Base-by-base conservation (phyloP, 1,284 basidiomycete genomes). In the Abortiporus biennis region DNA sequence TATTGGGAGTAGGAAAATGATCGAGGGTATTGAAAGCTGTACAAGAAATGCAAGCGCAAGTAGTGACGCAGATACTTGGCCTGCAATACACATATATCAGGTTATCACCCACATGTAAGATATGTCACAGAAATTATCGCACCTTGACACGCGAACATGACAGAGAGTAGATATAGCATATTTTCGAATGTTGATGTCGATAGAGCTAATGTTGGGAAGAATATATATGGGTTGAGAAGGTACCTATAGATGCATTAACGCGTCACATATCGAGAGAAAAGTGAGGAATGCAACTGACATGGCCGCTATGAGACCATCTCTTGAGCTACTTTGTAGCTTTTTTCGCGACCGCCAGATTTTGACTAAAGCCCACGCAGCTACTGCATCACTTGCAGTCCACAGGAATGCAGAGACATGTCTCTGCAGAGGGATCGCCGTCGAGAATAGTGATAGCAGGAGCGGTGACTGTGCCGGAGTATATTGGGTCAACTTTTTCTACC, bases 191-290 rank as follows among this genome's bases (percentile, higher is more conserved):
- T 74, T 0, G 88, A 83, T 0, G 89, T 89, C 0, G 92, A 94
- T 6, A 82, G 65, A 0, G 91, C 85, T 2, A 93, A 65, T 29
- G 81, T 85, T 0, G 92, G 80, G 1, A 91, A 68, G 36, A 94
- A 61, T 4, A 88, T 66, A 59, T 95, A 94, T 3, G 94, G 94
- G 53, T 96, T 96, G 47, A 95, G 65, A 2, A 97, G 74, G 63
- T 86, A 93, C 30, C 90, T 93, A 13, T 21, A 38, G 15, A 23
- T 12, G 12, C 21, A 19, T 40, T 12, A 27, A 29, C 42, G n/a
- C n/a, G 27, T 29, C 27, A n/a, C 27, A 29, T 9, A 9, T 9
- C n/a, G 27, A 29, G 27, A 8, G 20, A 38, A 35, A 20, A 4
- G 4, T 11, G 8, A 12, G 32, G 8, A 25, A 15, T 11, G 30